A percentile compares a stretch with the other conserved stretches of the same genome.
These are phyloP conservation scores for Jacaranda mimosifolia DNA, from an alignment of 257 asterid genomes.

Conservation along the genomic window DNA sequence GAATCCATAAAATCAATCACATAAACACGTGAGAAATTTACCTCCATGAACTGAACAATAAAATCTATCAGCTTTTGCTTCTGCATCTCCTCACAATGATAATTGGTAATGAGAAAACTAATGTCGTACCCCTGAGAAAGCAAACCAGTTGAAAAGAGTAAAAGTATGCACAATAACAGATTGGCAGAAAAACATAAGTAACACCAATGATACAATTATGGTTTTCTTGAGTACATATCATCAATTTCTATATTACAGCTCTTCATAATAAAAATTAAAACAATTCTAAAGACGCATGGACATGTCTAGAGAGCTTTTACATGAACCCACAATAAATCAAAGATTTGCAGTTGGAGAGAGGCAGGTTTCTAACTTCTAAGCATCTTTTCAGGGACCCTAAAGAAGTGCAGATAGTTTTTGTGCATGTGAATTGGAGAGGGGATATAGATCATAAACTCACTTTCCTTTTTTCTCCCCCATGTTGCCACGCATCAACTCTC, in stretches of 20 bases:
- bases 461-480: too few species aligned
- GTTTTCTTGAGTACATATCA: slow-evolving; percentile 14
- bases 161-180: slow-evolving; percentile 6
- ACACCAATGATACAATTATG: background rate
- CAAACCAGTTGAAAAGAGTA: slow-evolving; percentile 18
- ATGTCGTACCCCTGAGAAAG: slow-evolving; percentile 96
- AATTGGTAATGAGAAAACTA: slow-evolving; percentile 93
- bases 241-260: slow-evolving; percentile 6
- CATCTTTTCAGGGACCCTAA: too few species aligned
- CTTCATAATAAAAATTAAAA: slow-evolving; percentile 22
- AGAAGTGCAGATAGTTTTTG: too few species aligned
- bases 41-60: slow-evolving; percentile 99
- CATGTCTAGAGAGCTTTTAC: too few species aligned
- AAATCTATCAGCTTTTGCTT: slow-evolving; percentile 95
- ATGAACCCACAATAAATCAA: too few species aligned
- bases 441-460: too few species aligned
- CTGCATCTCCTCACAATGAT: slow-evolving; percentile 99
- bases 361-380: too few species aligned
- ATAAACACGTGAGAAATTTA: slow-evolving; percentile 39
- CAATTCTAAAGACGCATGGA: too few species aligned
- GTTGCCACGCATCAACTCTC: too few species aligned
- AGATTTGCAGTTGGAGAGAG: too few species aligned
- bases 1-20: slow-evolving; percentile 17
- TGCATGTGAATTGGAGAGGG: too few species aligned
- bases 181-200: slow-evolving; percentile 20